These are phyloP conservation scores for Caloboletus inedulis DNA, from an alignment of 1,284 basidiomycete species.

Conservation along the genomic window DNA sequence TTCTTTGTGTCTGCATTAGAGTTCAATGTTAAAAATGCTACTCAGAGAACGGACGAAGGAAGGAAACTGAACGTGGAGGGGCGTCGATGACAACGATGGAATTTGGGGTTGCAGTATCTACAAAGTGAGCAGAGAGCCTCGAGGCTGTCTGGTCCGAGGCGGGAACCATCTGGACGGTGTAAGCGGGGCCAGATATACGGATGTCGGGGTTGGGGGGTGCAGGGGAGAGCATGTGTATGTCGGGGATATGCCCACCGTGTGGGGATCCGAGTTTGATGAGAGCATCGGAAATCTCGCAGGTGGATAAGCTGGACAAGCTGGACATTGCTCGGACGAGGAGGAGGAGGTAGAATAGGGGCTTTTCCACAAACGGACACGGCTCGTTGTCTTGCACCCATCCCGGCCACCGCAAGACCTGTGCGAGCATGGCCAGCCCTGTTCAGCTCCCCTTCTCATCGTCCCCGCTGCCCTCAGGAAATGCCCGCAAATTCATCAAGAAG, in stretches of 20 bases:
- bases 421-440: conserved; percentile 18
- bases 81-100: conserved; percentile 77
- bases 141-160: conserved; percentile 62
- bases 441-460: conserved; percentile 15
- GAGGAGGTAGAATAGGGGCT: conserved; percentile 5
- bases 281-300: conserved; percentile 89
- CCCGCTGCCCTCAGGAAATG: conserved; percentile 14
- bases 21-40: conserved; percentile 3
- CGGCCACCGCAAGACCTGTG: neutral
- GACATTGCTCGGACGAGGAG: conserved; percentile 8
- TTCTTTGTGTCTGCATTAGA: conserved; percentile 62
- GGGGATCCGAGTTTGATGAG: conserved; percentile 78
- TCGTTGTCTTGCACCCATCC: neutral
- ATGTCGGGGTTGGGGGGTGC: conserved; percentile 27
- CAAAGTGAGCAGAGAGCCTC: conserved; percentile 74
- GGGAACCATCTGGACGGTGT: conserved; percentile 87
- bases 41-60: conserved; percentile 7
- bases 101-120: conserved; percentile 71
- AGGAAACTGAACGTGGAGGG: conserved; percentile 58
- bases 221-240: conserved; percentile 65
- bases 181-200: conserved; percentile 74
- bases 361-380: conserved; percentile 5
- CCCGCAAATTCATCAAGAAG: conserved; percentile 35
- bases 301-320: conserved; percentile 56
- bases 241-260: conserved; percentile 81